Evolutionary conservation across 2,329 filamentous ascomycete species (phyloP), one percentile per base, ranked within the genome.

Genomic region (Hymenoscyphus repandus): DNA sequence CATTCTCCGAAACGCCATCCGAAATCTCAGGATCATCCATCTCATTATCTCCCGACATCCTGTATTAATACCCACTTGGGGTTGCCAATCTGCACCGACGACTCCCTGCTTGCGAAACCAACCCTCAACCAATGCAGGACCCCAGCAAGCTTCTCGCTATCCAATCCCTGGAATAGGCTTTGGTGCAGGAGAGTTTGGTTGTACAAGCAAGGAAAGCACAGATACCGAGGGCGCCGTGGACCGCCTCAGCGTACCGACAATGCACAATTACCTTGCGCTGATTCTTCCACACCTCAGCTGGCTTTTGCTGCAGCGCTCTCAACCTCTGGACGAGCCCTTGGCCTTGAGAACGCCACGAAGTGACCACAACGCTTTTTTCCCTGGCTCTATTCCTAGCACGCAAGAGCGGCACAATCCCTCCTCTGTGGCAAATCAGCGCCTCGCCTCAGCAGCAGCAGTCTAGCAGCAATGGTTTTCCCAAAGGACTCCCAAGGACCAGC

Each of bases 1-100:
- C 64, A 58, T 66, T 66, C 53, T 66, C 64, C 57, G 64, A 66
- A 48, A 54, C 62, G 45, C 60, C 63, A 58, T 67, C 65, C 52
- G 64, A 67, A 53, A 64, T 52, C 53, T 67, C 64, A 61, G 57
- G 61, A 53, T 65, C 62, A 57, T 64, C 64, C 54, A 63, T 59
- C 52, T 65, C 62, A 62, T 55, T 64, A 61, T 66, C 64, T 60
- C 61, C 62, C 56, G 62, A 63, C 63, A 67, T 67, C 54, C 53
- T 65, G 60, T 59, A 62, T 62, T 64, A 58, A 54, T 64, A 63
- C 47, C 53, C 51, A 56, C 50, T 53, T 58, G 48, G 44, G 41
- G 46, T 45, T 42, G 45, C 51, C 47, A 47, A 49, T 57, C 54
- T 51, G 49, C 49, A 42, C 48, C 46, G 58, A 50, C 52, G 58